phyloP scores from a whole-genome alignment of 179 eudicot species.

The Silene noctiflora region DNA sequence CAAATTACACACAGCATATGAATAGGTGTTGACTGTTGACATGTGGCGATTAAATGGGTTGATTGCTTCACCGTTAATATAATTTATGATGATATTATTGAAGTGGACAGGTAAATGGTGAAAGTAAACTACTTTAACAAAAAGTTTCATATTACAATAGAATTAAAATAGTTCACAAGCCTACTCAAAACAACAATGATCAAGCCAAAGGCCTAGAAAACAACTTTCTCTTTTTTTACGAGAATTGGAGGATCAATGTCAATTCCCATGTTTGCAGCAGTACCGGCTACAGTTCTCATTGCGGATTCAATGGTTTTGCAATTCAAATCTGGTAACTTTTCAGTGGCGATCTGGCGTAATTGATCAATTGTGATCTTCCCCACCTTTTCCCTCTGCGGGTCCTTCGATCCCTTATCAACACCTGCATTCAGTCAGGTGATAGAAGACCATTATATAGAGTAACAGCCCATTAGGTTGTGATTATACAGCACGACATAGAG shows the following conservation, averaged over 20 bases:
- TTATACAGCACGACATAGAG: too few relatives aligned
- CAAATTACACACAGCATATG: too few relatives aligned
- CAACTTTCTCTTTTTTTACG: constrained; percentile 55
- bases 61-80: too few relatives aligned
- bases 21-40: too few relatives aligned
- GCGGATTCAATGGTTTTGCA: constrained; percentile 84
- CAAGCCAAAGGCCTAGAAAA: constrained; percentile 30
- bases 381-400: constrained; percentile 74
- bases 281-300: constrained; percentile 97
- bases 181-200: constrained; percentile 6
- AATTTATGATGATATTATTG: too few relatives aligned
- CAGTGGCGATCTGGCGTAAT: constrained; percentile 65
- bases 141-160: neutral
- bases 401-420: constrained; percentile 87
- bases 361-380: constrained; percentile 89
- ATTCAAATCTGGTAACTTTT: constrained; percentile 92
- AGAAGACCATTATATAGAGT: neutral
- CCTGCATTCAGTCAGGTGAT: constrained; percentile 40
- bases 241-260: constrained; percentile 91
- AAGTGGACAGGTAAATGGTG: neutral
- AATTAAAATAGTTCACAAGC: neutral
- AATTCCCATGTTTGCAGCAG: constrained; percentile 98
- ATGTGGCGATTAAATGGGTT: too few relatives aligned
- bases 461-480: too few relatives aligned
- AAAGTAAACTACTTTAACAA: neutral